Evolutionary conservation across 208 protist species (phyloP).

Genomic region (Trypanosoma boissoni): DNA sequence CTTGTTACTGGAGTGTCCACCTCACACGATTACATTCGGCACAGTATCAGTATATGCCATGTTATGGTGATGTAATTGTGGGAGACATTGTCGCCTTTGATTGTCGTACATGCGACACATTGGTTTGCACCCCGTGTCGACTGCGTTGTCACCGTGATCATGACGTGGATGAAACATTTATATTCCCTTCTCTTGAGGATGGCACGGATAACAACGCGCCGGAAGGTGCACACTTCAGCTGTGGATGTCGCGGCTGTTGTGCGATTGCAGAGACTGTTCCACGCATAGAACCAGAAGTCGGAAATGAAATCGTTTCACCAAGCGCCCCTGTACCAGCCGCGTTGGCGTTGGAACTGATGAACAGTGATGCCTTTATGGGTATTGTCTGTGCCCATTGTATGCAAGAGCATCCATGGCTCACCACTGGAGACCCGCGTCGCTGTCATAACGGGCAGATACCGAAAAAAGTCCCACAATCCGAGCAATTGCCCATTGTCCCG

Average conservation of each 20-base stretch:
- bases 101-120: constrained; percentile 65
- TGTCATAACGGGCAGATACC: constrained; percentile 71
- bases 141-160: constrained; percentile 83
- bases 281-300: too few relatives aligned
- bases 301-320: constrained; percentile 44
- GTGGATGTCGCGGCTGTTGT: constrained; percentile 72
- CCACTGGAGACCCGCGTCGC: constrained; percentile 41
- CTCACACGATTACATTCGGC: constrained; percentile 52
- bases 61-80: constrained; percentile 76
- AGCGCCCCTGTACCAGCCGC: constrained; percentile 31
- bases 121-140: constrained; percentile 75
- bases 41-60: constrained; percentile 58
- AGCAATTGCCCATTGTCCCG: constrained; percentile 30
- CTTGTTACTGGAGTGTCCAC: constrained; percentile 80
- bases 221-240: constrained; percentile 58
- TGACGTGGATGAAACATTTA: constrained; percentile 32
- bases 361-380: constrained; percentile 74
- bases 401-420: constrained; percentile 79
- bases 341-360: constrained; percentile 60
- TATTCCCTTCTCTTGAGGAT: constrained; percentile 37
- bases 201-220: constrained; percentile 45
- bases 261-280: constrained; percentile 49
- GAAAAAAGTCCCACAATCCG: constrained; percentile 12
- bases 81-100: constrained; percentile 66
- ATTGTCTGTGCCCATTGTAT: constrained; percentile 80